Base-by-base conservation (phyloP, 139 green algal species). In the Mesotaenium endlicherianum region DNA sequence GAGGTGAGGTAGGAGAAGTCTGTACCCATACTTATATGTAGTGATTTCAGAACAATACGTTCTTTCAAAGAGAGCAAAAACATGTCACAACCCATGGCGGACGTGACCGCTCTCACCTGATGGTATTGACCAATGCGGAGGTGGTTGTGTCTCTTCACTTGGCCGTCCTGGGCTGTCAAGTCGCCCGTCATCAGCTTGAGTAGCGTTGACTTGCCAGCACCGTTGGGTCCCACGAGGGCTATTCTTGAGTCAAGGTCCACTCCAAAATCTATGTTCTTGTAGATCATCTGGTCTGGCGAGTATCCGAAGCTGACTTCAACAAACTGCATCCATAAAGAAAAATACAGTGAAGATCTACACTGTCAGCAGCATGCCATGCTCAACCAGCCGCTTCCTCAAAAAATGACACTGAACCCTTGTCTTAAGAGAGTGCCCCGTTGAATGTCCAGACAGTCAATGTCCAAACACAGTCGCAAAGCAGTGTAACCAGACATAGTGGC, bases 171-270 rank as follows among this genome's bases (percentile, higher is more conserved):
- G 20, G 95, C 91, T 43, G 95, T 93, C 42, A 99, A 83, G 0
- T 94, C 89, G 40, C 96, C 96, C 49, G 93, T 91, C 96, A 99
- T 98, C 40, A 99, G 92, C 91, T 99, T 99, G 30, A 99, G 90
- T 49, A 99, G 89, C 45, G 96, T 99, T 0, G 93, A 97, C 91
- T 99, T 99, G 84, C 96, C 95, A 14, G 83, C 86, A 26, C 91
- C 92, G 86, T 98, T 98, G 30, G 94, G 93, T 3, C 95, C 95
- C 75, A 98, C 95, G 30, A 99, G 87, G 4, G 96, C 96, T 6
- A 99, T 91, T 11, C 96, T 91, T 3, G 90, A 94, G 93, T 99
- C 96, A 41, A 95, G 90, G 88, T 99, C 96, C 58, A 98, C 92
- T 1, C 94, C 96, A 38, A 99, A 91, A 64, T 98, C 93, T 36